Percentiles rank a stretch among this genome's conserved stretches.
Evolutionary conservation across 805 yeast species (phyloP).

Genomic region (Candida nemodendra): DNA sequence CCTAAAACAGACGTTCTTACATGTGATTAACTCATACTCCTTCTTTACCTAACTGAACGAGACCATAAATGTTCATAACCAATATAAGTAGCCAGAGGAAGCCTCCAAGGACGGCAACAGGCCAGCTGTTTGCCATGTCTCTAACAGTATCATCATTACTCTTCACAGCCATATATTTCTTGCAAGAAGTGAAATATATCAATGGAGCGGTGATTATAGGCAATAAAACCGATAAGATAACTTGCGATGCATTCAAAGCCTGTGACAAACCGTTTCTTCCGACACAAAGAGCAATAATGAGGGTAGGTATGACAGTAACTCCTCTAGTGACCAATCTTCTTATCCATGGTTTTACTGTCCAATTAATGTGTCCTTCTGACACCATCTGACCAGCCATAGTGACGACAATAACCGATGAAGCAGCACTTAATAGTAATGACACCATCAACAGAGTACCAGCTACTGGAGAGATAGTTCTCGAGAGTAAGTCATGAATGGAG

Average conservation of each 20-base stretch:
- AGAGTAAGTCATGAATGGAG: conserved; percentile 62
- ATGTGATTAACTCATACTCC: too few species aligned
- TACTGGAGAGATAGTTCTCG: conserved; percentile 56
- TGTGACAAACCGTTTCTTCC: conserved; percentile 64
- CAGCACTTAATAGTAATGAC: conserved; percentile 76
- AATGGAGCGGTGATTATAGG: conserved; percentile 82
- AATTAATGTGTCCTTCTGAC: conserved; percentile 78
- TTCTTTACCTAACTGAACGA: conserved; percentile 37
- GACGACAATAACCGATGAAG: conserved; percentile 84
- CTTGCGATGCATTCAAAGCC: conserved; percentile 82
- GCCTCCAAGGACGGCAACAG: conserved; percentile 46
- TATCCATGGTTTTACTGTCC: conserved; percentile 79
- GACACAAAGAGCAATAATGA: conserved; percentile 59
- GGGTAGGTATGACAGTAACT: conserved; percentile 74
- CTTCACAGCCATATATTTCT: conserved; percentile 60
- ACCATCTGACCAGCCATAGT: conserved; percentile 91
- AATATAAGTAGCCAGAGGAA: conserved; percentile 67
- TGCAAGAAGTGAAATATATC: conserved; percentile 70
- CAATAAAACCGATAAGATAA: conserved; percentile 68
- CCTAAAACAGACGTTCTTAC: too few species aligned
- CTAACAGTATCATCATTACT: conserved; percentile 27
- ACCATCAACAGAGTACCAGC: conserved; percentile 82
- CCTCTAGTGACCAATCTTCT: conserved; percentile 70
- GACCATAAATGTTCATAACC: conserved; percentile 62
- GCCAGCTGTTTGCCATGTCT: conserved; percentile 63